Conservation (phyloP, 2,329 filamentous ascomycete genomes). For the Diaporthe helianthi region DNA sequence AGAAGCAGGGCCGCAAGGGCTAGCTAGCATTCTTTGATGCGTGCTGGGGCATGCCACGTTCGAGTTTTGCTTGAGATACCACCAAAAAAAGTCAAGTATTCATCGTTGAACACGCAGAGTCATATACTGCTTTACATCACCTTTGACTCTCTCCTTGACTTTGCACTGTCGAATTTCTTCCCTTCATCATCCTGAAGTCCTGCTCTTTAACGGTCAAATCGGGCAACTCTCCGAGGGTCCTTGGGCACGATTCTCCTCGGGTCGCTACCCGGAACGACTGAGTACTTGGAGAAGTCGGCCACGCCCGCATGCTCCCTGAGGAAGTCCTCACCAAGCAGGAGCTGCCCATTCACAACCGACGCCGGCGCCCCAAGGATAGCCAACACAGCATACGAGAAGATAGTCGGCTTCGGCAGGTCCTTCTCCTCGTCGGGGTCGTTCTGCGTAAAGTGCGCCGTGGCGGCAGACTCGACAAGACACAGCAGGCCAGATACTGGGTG, state of each 20-base stretch:
- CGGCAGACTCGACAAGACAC: slow-evolving; percentile 75
- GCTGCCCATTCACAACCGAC: slow-evolving; percentile 69
- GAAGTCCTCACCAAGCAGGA: slow-evolving; percentile 84
- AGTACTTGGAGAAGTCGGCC: slow-evolving; percentile 76
- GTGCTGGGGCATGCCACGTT: background rate
- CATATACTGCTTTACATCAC: slow-evolving; percentile 38
- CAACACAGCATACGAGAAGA: slow-evolving; percentile 82
- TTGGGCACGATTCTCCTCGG: slow-evolving; percentile 82
- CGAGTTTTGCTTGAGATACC: slow-evolving; percentile 9
- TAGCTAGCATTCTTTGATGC: background rate
- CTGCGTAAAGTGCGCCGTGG: slow-evolving; percentile 63
- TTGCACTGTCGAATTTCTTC: slow-evolving; percentile 70
- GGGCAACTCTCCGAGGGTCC: slow-evolving; percentile 70
- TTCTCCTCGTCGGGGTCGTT: slow-evolving; percentile 54
- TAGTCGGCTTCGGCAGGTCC: slow-evolving; percentile 72
- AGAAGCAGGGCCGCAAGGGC: slow-evolving; percentile 42
- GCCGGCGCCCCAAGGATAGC: slow-evolving; percentile 71
- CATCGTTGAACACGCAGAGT: background rate
- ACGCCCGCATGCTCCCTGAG: slow-evolving; percentile 69
- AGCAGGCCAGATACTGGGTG: slow-evolving; percentile 83
- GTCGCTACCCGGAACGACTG: slow-evolving; percentile 65
- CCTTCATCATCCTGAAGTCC: slow-evolving; percentile 84
- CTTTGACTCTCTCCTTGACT: slow-evolving; percentile 44
- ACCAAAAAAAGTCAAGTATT: background rate
- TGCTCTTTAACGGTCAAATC: slow-evolving; percentile 78